Evolutionary conservation across 306 rosid species (phyloP), one percentile per base, ranked within the genome.

Genomic region (Hippophae tibetana): DNA sequence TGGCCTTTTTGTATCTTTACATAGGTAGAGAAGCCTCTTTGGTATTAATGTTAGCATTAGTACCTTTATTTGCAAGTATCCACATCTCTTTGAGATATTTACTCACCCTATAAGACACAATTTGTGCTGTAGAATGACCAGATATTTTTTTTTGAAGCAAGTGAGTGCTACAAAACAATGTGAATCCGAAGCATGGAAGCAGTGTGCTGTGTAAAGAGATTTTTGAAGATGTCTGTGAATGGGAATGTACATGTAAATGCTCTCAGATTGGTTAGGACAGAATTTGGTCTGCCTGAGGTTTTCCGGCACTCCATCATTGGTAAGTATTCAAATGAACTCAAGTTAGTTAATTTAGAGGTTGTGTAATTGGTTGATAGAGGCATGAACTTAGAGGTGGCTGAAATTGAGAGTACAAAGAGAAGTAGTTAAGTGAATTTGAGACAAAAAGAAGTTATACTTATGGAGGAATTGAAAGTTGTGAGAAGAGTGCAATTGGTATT

Each of bases 391-490:
- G 80, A 57, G 2, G 57, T 63, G 52, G 87, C 89, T 7, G 58
- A 63, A 42, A 69, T 83, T 52, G 92, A 62, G 97, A 86, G 72
- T 86, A 76, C 18, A 74, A 48, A 61, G 92, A 89, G 76, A 86
- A 89, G 59, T 89, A 95, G 95, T 72, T 89, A 69, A 86, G 92
- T 65, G 95, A 85, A 49, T 83, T 81, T 45, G 92, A 89, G 75
- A 80, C 84, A 0, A 77, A 67, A 68, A 54, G 79, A 3, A 59
- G 71, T 66, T 62, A 65, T 9, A 66, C 71, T 10, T 72, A 82
- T 40, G 89, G 95, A 6, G 81, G 95, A 47, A 52, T 60, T 1
- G 78, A 86, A 61, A 63, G 85, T 9, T 84, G 70, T 51, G 92
- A 89, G 81, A 86, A 89, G 79, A 69, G 89, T 61, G 82, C 80